Evolutionary conservation across 176 grass and related monocot species (phyloP), one percentile per base, ranked within the genome.

Genomic region (Pontederia crassipes): DNA sequence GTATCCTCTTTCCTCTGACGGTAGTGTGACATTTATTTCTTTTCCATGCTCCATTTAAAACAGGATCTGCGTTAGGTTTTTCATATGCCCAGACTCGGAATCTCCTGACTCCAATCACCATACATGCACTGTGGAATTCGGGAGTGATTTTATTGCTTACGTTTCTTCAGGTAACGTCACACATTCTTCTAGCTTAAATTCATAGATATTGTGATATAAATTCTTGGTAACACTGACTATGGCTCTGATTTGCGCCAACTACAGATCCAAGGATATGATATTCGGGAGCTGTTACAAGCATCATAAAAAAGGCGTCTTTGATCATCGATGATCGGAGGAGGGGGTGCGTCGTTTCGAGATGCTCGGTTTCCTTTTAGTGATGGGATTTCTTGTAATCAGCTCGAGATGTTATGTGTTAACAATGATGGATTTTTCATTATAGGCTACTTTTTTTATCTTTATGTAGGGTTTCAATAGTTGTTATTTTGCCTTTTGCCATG

Each of bases 81-180:
- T 78, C 93, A 26, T 98, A 98, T 72, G 81, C 87, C 83, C 93
- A 98, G 83, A 98, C 93, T 62, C 84, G 61, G 14, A 92, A 92
- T 83, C 84, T 92, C 70, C 74, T 98, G 51, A 80, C 93, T 50
- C 84, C 93, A 40, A 89, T 98, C 75, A 86, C 79, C 32, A 86
- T 88, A 68, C 93, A 98, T 47, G 87, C 93, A 61, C 77, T 88
- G 73, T 92, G 93, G 93, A 98, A 98, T 74, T 88, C 84, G 0
- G 93, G 81, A 29, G 79, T 98, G 26, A 92, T 98, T 63, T 58
- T 92, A 47, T 75, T 98, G 74, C 81, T 98, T 52, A 98, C 87
- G 58, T 79, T 98, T 81, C 93, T 98, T 79, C 93, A 86, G 93
- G 87, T 89, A 82, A 18, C 57, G 58, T 0, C 51, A 52, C 51